These are phyloP conservation scores for Dimocarpus longan DNA, from an alignment of 345 rosid genomes.

Conservation along the genomic window DNA sequence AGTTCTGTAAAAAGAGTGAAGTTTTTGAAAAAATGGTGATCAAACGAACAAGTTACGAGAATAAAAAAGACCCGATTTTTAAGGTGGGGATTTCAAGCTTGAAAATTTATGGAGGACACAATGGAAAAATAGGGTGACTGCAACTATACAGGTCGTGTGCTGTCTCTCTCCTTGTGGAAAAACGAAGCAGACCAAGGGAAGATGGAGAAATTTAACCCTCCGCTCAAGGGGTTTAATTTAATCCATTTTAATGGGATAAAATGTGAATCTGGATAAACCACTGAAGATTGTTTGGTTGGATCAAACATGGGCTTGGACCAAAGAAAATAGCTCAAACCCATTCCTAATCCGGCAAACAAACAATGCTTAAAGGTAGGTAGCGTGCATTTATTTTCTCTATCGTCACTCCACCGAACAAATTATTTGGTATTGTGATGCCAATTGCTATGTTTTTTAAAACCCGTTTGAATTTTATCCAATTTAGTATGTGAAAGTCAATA, in stretches of 20 bases:
- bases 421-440: neutral
- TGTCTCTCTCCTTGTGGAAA: neutral
- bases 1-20: neutral
- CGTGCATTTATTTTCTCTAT: neutral
- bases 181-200: too few relatives aligned
- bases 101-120: slow-evolving; percentile 9
- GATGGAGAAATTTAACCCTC: too few relatives aligned
- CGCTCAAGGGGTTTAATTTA: too few relatives aligned
- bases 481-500: neutral
- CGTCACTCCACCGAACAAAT: neutral
- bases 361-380: too few relatives aligned
- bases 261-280: too few relatives aligned
- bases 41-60: neutral
- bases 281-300: too few relatives aligned
- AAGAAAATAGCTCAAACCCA: too few relatives aligned
- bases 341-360: too few relatives aligned
- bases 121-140: slow-evolving; percentile 22
- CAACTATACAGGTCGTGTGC: neutral
- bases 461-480: neutral
- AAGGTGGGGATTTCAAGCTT: slow-evolving; percentile 3
- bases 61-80: neutral
- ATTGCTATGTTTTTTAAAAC: neutral
- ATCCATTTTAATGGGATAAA: too few relatives aligned
- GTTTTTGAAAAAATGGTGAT: neutral
- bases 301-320: too few relatives aligned